phyloP scores from a whole-genome alignment of 495 filamentous ascomycete species.

The Annulohypoxylon moriforme region DNA sequence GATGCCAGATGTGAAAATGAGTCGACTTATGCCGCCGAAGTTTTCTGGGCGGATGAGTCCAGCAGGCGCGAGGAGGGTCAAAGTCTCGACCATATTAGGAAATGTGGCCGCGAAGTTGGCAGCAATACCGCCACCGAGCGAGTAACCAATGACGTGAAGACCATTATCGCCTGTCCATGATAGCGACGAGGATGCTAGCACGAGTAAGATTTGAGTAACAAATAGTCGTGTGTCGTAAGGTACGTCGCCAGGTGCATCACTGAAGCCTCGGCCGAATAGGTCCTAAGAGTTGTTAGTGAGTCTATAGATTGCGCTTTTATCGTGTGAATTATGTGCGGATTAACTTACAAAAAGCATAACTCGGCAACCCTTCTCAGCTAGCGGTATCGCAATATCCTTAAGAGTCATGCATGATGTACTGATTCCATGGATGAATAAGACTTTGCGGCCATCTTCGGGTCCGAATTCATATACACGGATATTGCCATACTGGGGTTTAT shows the following conservation, averaged over 20 bases:
- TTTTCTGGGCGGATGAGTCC: conserved; percentile 64
- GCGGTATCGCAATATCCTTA: conserved; percentile 70
- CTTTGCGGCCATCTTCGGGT: conserved; percentile 80
- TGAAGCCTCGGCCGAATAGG: conserved; percentile 84
- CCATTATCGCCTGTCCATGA: conserved; percentile 58
- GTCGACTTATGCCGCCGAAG: conserved; percentile 53
- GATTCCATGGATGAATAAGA: conserved; percentile 87
- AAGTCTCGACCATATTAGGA: conserved; percentile 70
- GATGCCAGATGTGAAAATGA: conserved; percentile 57
- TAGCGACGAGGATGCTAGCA: conserved; percentile 71
- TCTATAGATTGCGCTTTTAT: background rate
- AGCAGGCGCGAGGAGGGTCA: conserved; percentile 80
- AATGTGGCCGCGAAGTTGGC: conserved; percentile 78
- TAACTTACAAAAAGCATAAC: conserved; percentile 77
- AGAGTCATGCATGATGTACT: conserved; percentile 83
- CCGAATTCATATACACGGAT: conserved; percentile 92
- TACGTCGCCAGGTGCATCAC: conserved; percentile 72
- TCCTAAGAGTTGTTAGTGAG: conserved; percentile 50
- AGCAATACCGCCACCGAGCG: conserved; percentile 81
- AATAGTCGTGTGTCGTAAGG: conserved; percentile 78
- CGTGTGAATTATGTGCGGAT: background rate
- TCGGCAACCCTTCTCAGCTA: conserved; percentile 80
- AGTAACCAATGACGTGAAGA: conserved; percentile 84
- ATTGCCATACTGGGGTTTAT: conserved; percentile 73
- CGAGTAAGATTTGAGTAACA: conserved; percentile 76